Conservation (phyloP, 331 rosid genomes). For the Spiraea crenata region DNA sequence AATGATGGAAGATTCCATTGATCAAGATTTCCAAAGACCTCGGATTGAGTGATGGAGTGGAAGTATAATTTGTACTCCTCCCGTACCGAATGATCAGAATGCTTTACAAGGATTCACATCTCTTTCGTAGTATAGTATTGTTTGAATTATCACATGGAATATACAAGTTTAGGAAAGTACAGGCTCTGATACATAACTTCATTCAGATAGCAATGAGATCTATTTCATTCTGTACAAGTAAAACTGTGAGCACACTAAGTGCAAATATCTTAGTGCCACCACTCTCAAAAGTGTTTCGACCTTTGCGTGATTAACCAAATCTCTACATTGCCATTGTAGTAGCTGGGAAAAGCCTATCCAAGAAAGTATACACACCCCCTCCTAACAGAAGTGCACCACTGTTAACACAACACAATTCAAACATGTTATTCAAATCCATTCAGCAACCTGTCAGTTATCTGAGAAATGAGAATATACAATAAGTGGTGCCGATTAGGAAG, state of each 20-base stretch:
- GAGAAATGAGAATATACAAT: background rate
- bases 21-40: too few relatives aligned
- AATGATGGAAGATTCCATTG: background rate
- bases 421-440: background rate
- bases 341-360: constrained; percentile 82
- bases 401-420: constrained; percentile 30
- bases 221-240: background rate
- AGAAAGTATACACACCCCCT: constrained; percentile 83
- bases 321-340: constrained; percentile 81
- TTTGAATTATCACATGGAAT: background rate
- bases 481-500: constrained; percentile 1
- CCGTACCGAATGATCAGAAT: background rate
- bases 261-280: background rate
- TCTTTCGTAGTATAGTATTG: background rate
- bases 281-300: background rate
- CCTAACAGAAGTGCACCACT: constrained; percentile 87
- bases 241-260: background rate
- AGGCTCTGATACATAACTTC: too few relatives aligned
- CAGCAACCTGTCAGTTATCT: background rate
- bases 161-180: background rate
- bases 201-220: background rate
- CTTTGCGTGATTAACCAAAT: background rate
- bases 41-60: too few relatives aligned
- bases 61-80: too few relatives aligned
- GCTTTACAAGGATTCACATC: background rate